phyloP scores from a whole-genome alignment of 2,329 filamentous ascomycete genomes.

The Ceratocystis diversiconidia region DNA sequence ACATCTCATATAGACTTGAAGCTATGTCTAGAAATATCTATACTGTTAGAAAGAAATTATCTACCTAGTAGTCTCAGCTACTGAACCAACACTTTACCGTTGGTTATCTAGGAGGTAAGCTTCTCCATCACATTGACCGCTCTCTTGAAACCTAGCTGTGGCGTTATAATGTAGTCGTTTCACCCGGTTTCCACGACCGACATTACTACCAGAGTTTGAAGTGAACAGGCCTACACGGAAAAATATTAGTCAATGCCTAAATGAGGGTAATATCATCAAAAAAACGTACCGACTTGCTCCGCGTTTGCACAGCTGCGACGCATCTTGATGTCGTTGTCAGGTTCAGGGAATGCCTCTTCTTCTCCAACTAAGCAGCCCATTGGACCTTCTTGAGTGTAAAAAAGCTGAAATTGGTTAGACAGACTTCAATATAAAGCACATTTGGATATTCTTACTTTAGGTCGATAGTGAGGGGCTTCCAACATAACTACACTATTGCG shows the following conservation, averaged over 20 bases:
- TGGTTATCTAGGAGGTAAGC: neutral
- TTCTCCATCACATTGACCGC: neutral
- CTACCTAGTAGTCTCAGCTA: neutral
- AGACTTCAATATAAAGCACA: neutral
- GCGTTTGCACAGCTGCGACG: slow-evolving; percentile 78
- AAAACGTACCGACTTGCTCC: slow-evolving; percentile 56
- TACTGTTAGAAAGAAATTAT: neutral
- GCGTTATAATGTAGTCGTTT: neutral
- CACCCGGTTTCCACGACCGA: neutral
- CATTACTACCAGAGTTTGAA: slow-evolving; percentile 29
- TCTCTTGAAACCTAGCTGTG: neutral
- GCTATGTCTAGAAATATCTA: neutral
- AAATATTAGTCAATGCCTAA: neutral
- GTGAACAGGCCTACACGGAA: slow-evolving; percentile 57
- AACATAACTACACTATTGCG: slow-evolving; percentile 94
- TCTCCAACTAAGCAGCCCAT: slow-evolving; percentile 42
- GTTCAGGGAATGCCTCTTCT: slow-evolving; percentile 61
- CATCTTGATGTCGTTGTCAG: slow-evolving; percentile 78
- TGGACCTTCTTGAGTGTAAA: slow-evolving; percentile 36
- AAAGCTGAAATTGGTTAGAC: slow-evolving; percentile 29
- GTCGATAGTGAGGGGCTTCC: slow-evolving; percentile 65
- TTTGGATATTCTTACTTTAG: slow-evolving; percentile 45
- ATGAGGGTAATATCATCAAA: slow-evolving; percentile 19
- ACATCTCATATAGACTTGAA: neutral
- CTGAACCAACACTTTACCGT: neutral